phyloP scores from a whole-genome alignment of 345 rosid species.

The Bruguiera sexangula region DNA sequence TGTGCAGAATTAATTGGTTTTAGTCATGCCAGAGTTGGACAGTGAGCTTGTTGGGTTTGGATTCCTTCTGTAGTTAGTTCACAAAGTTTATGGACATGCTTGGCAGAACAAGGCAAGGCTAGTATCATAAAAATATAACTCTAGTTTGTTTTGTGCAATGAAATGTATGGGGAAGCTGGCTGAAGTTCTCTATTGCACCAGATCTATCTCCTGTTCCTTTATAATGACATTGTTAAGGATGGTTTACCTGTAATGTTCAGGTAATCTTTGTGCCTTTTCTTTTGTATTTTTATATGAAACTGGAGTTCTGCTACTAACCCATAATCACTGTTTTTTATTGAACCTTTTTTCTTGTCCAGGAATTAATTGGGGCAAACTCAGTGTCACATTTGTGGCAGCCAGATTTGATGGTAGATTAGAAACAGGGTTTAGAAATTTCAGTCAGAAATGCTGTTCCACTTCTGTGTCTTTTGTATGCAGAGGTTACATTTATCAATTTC shows the following conservation, averaged over 20 bases:
- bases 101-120: no score
- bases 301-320: background rate
- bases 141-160: background rate
- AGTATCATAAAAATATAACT: background rate
- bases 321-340: no score
- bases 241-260: slow-evolving; percentile 7
- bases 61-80: background rate
- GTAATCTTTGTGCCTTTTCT: background rate
- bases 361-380: slow-evolving; percentile 13
- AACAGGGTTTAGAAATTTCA: slow-evolving; percentile 15
- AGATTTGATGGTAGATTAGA: slow-evolving; percentile 10
- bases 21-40: background rate
- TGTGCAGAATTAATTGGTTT: background rate
- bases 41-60: background rate
- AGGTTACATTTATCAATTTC: background rate
- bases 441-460: slow-evolving; percentile 13
- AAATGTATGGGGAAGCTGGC: slow-evolving; percentile 1
- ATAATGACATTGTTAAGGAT: slow-evolving; percentile 7
- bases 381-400: slow-evolving; percentile 7
- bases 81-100: background rate
- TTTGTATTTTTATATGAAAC: background rate
- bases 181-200: slow-evolving; percentile 4
- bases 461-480: background rate
- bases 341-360: background rate
- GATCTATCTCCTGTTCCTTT: slow-evolving; percentile 10